Conservation (phyloP, 495 filamentous ascomycete species). For the Podospora sp. region DNA sequence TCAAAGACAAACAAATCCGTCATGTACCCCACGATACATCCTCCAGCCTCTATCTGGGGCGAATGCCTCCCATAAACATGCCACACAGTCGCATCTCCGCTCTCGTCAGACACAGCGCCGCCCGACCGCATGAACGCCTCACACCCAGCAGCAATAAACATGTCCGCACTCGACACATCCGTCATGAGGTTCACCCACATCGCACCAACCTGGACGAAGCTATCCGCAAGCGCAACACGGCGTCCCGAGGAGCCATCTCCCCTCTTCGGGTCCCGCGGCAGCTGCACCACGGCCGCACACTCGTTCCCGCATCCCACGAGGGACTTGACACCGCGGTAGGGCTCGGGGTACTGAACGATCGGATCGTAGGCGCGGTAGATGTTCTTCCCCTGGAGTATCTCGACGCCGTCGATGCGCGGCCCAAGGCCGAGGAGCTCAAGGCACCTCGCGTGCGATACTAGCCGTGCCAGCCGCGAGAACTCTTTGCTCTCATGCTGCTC, state of each 20-base stretch:
- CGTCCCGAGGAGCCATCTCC: slow-evolving; percentile 49
- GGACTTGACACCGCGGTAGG: slow-evolving; percentile 49
- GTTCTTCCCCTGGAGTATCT: slow-evolving; percentile 53
- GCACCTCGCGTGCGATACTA: slow-evolving; percentile 45
- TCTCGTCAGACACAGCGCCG: no score
- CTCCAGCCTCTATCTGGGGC: slow-evolving; percentile 33
- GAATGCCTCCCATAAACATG: slow-evolving; percentile 50
- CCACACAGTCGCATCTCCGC: no score
- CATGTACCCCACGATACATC: slow-evolving; percentile 41
- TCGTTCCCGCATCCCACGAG: no score
- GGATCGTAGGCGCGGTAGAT: slow-evolving; percentile 40
- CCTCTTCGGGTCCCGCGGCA: no score
- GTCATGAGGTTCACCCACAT: slow-evolving; percentile 50
- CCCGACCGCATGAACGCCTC: slow-evolving; percentile 52
- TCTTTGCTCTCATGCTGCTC: slow-evolving; percentile 41
- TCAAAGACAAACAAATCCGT: slow-evolving; percentile 60
- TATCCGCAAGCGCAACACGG: slow-evolving; percentile 35
- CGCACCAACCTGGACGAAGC: slow-evolving; percentile 55
- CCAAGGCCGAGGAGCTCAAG: slow-evolving; percentile 41
- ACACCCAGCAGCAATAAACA: slow-evolving; percentile 53
- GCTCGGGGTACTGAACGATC: slow-evolving; percentile 52
- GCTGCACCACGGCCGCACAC: no score
- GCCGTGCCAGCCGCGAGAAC: slow-evolving; percentile 48
- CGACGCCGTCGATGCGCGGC: slow-evolving; percentile 48
- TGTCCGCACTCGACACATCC: slow-evolving; percentile 39